These are phyloP conservation scores for Russula sp. DNA, from an alignment of 768 basidiomycete species.

Conservation along the genomic window DNA sequence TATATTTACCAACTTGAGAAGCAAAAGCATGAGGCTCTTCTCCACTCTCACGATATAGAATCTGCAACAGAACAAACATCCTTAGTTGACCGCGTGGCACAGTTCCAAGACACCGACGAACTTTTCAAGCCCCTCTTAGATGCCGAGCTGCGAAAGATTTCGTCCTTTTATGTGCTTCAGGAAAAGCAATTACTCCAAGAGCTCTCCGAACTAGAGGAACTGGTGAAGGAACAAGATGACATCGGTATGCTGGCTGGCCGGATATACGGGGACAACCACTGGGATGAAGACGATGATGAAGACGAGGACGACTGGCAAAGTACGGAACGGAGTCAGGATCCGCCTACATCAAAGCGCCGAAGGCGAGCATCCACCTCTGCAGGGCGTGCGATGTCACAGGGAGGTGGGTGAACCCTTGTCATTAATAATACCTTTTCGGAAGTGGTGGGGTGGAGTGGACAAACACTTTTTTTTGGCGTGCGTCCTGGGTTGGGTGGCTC, in stretches of 20 bases:
- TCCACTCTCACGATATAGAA: conserved; percentile 49
- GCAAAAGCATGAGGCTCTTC: conserved; percentile 48
- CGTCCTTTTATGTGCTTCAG: conserved; percentile 70
- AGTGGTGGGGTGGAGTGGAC: background rate
- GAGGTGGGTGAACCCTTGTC: conserved; percentile 9
- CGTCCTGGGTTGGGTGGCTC: background rate
- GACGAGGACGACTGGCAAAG: conserved; percentile 40
- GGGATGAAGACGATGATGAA: conserved; percentile 51
- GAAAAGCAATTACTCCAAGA: conserved; percentile 66
- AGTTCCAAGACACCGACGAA: conserved; percentile 41
- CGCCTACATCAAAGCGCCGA: conserved; percentile 29
- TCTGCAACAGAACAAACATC: conserved; percentile 50
- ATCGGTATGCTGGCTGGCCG: conserved; percentile 45
- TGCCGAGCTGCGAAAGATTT: conserved; percentile 76
- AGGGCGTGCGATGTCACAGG: conserved; percentile 13
- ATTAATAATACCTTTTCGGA: background rate
- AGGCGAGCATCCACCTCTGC: conserved; percentile 29
- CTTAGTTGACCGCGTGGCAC: conserved; percentile 41
- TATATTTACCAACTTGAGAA: conserved; percentile 84
- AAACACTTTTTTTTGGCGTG: background rate
- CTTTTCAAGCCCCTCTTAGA: conserved; percentile 74
- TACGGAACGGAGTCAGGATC: conserved; percentile 31
- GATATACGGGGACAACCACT: conserved; percentile 44
- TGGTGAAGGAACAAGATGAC: conserved; percentile 55
- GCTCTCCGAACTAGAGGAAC: conserved; percentile 49